Conservation (phyloP, 2,329 filamentous ascomycete species). For the Setomelanomma holmii region DNA sequence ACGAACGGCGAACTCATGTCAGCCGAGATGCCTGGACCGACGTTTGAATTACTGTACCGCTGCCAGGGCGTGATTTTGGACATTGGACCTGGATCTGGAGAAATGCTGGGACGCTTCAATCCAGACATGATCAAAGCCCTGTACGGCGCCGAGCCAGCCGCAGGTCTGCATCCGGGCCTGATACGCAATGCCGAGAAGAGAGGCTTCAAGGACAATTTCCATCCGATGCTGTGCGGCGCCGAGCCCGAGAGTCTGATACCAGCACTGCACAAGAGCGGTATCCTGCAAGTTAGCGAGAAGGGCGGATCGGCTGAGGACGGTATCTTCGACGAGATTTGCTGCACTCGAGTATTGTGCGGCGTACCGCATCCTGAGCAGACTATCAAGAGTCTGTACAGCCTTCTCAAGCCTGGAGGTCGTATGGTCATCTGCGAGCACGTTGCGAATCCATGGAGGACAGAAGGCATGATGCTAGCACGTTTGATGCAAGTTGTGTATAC, state of each 20-base stretch:
- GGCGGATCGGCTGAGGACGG: constrained; percentile 38
- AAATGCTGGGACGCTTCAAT: constrained; percentile 57
- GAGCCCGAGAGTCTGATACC: constrained; percentile 56
- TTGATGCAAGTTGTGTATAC: constrained; percentile 56
- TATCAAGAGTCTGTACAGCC: constrained; percentile 54
- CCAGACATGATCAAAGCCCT: constrained; percentile 53
- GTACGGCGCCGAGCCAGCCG: constrained; percentile 63
- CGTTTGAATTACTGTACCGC: constrained; percentile 32
- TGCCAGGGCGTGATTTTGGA: constrained; percentile 48
- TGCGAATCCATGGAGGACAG: constrained; percentile 58
- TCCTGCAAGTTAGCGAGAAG: constrained; percentile 39
- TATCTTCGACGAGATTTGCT: constrained; percentile 63
- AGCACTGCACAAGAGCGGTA: constrained; percentile 52
- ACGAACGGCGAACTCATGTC: constrained; percentile 47
- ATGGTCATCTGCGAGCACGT: constrained; percentile 65
- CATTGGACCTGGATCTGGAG: constrained; percentile 59
- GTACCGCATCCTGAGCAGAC: constrained; percentile 58
- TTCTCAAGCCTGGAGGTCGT: constrained; percentile 63
- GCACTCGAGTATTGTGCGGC: constrained; percentile 62
- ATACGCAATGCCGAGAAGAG: constrained; percentile 48
- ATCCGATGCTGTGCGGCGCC: constrained; percentile 57
- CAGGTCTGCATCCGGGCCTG: constrained; percentile 56
- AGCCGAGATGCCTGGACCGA: constrained; percentile 42
- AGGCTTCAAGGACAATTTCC: constrained; percentile 57
- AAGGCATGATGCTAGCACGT: constrained; percentile 55